Conservation (phyloP, 257 asterid genomes). For the Nyctanthes arbortristis region DNA sequence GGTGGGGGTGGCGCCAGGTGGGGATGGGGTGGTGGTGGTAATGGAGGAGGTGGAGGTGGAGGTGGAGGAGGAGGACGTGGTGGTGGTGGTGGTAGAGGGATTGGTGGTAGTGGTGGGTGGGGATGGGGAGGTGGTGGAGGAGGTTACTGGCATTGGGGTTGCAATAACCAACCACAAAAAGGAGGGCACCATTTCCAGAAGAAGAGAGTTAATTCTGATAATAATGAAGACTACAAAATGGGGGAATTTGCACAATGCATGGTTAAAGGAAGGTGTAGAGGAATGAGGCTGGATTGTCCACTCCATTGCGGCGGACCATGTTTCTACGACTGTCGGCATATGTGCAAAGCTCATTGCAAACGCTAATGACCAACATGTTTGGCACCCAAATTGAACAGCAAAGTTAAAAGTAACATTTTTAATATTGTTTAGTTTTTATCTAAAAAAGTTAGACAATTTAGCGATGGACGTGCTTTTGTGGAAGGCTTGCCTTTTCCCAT, state of each 20-base stretch:
- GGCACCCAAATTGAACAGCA: background rate
- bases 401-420: background rate
- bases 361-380: background rate
- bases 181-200: constrained; percentile 14
- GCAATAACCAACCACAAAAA: constrained; percentile 26
- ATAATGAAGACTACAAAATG: constrained; percentile 28
- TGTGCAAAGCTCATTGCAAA: constrained; percentile 59
- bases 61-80: constrained; percentile 22
- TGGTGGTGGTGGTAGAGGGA: too few species aligned
- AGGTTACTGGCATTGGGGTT: constrained; percentile 48
- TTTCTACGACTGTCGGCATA: constrained; percentile 47
- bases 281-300: constrained; percentile 53
- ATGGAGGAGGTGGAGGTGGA: constrained; percentile 8
- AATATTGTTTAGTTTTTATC: too few species aligned
- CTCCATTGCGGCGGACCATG: constrained; percentile 60
- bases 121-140: constrained; percentile 63
- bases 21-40: constrained; percentile 17
- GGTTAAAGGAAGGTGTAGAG: constrained; percentile 44
- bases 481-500: background rate
- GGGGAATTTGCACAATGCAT: constrained; percentile 57
- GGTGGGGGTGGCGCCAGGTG: constrained; percentile 46
- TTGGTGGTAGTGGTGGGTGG: constrained; percentile 47
- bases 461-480: background rate
- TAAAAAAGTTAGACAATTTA: too few species aligned
- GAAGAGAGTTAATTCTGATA: constrained; percentile 3